Evolutionary conservation across 176 grass and related monocot species (phyloP).

Genomic region (Calamus simplicifolius): DNA sequence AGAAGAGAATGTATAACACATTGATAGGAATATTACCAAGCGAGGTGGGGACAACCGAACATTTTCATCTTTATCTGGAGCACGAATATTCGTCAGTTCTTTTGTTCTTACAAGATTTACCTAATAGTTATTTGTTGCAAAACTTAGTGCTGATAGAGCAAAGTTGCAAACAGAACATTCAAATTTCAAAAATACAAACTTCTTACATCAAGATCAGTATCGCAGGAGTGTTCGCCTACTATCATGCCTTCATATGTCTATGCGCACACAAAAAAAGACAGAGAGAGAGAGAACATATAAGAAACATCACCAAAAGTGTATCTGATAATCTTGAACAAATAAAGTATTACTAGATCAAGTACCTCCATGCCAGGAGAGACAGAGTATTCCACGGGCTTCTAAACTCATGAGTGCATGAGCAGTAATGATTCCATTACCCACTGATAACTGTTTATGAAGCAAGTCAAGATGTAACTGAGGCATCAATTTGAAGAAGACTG

Average conservation of each 20-base stretch:
- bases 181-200: slow-evolving; percentile 7
- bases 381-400: slow-evolving; percentile 89
- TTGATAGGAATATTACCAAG: slow-evolving; percentile 45
- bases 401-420: slow-evolving; percentile 95
- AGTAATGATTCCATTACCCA: slow-evolving; percentile 75
- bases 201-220: slow-evolving; percentile 96
- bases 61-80: slow-evolving; percentile 97
- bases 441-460: slow-evolving; percentile 65
- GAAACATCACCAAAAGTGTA: too few relatives aligned
- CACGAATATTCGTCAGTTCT: slow-evolving; percentile 91
- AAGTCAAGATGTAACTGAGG: neutral
- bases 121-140: slow-evolving; percentile 23
- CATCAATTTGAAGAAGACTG: too few relatives aligned
- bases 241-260: slow-evolving; percentile 98
- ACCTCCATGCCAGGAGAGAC: slow-evolving; percentile 98
- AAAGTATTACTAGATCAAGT: neutral
- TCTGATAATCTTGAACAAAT: too few relatives aligned
- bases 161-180: slow-evolving; percentile 5
- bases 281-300: slow-evolving; percentile 28
- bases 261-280: slow-evolving; percentile 16
- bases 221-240: slow-evolving; percentile 90
- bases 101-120: slow-evolving; percentile 93
- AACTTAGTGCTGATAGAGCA: slow-evolving; percentile 8
- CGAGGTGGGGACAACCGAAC: slow-evolving; percentile 74
- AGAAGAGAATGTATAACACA: neutral